phyloP scores from a whole-genome alignment of 306 rosid genomes.

The Prinsepia uniflora region DNA sequence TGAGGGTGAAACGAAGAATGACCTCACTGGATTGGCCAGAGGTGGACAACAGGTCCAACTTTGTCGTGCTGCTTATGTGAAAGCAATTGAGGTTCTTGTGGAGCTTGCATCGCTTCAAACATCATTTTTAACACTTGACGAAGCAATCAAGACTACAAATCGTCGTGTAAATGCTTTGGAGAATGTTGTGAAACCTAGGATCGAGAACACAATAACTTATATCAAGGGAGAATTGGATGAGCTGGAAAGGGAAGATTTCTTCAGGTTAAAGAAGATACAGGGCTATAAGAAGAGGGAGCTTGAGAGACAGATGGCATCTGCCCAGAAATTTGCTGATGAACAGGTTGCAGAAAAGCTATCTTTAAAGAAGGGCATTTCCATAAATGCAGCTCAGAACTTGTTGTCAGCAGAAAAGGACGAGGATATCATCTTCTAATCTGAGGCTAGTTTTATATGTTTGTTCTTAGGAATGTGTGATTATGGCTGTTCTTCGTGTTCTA shows the following conservation, averaged over 20 bases:
- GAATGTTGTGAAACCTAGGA: slow-evolving; percentile 81
- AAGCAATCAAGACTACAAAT: slow-evolving; percentile 84
- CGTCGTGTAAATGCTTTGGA: slow-evolving; percentile 94
- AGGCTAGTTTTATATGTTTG: slow-evolving; percentile 22
- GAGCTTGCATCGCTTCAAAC: slow-evolving; percentile 97
- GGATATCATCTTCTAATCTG: slow-evolving; percentile 67
- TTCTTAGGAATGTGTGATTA: slow-evolving; percentile 21
- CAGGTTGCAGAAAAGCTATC: slow-evolving; percentile 51
- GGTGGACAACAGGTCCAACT: slow-evolving; percentile 94
- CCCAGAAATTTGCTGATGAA: slow-evolving; percentile 47
- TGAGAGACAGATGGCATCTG: slow-evolving; percentile 54
- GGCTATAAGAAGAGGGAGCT: slow-evolving; percentile 81
- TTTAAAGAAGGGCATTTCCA: slow-evolving; percentile 52
- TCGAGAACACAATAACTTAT: slow-evolving; percentile 83
- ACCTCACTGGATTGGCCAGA: slow-evolving; percentile 86
- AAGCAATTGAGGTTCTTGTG: slow-evolving; percentile 88
- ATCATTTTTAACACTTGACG: slow-evolving; percentile 88
- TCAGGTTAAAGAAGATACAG: slow-evolving; percentile 91
- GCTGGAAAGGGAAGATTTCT: slow-evolving; percentile 94
- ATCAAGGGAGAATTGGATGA: slow-evolving; percentile 92
- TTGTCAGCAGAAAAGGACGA: slow-evolving; percentile 68
- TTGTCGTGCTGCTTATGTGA: slow-evolving; percentile 81
- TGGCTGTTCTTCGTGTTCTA: slow-evolving; percentile 9
- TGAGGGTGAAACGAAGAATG: slow-evolving; percentile 76
- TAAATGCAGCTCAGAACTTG: slow-evolving; percentile 49